A percentile compares a stretch with the other conserved stretches of the same genome.
Conservation (phyloP, 768 basidiomycete genomes). For the Pleurotus citrinopileatus region DNA sequence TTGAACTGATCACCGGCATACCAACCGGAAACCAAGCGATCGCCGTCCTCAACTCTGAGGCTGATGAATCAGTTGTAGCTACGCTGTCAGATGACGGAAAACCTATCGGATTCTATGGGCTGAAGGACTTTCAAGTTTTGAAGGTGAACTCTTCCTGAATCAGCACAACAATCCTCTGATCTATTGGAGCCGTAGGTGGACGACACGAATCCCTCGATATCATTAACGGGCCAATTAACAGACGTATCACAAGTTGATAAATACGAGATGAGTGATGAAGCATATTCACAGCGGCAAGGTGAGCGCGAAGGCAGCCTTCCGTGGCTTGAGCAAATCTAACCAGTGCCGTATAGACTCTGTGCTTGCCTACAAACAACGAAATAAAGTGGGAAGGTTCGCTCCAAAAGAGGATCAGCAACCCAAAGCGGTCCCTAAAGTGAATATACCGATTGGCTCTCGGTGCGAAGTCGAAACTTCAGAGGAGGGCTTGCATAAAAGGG, state of each 20-base stretch:
- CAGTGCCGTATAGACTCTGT: slow-evolving; percentile 67
- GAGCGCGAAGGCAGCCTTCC: slow-evolving; percentile 13
- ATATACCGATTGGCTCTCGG: slow-evolving; percentile 68
- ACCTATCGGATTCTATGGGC: slow-evolving; percentile 71
- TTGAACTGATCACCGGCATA: slow-evolving; percentile 92
- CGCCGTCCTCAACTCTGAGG: slow-evolving; percentile 56
- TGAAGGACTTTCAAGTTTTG: slow-evolving; percentile 76
- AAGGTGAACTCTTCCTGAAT: slow-evolving; percentile 47
- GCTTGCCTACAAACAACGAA: slow-evolving; percentile 79
- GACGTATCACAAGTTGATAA: slow-evolving; percentile 89
- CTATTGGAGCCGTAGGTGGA: slow-evolving; percentile 43
- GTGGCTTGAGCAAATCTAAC: background rate
- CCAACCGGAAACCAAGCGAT: slow-evolving; percentile 71
- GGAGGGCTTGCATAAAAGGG: slow-evolving; percentile 71
- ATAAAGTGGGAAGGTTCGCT: slow-evolving; percentile 90
- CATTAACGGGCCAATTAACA: slow-evolving; percentile 79
- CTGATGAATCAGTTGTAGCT: slow-evolving; percentile 45
- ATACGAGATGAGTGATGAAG: slow-evolving; percentile 81
- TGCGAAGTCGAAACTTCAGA: slow-evolving; percentile 81
- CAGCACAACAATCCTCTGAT: slow-evolving; percentile 5
- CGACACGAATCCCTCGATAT: slow-evolving; percentile 73
- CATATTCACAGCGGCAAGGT: slow-evolving; percentile 84
- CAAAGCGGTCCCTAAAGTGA: slow-evolving; percentile 25
- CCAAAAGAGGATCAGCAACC: slow-evolving; percentile 34
- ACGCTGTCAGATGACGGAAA: slow-evolving; percentile 64